Evolutionary conservation across 257 asterid genomes (phyloP).

Genomic region (Solanum stenotomum): DNA sequence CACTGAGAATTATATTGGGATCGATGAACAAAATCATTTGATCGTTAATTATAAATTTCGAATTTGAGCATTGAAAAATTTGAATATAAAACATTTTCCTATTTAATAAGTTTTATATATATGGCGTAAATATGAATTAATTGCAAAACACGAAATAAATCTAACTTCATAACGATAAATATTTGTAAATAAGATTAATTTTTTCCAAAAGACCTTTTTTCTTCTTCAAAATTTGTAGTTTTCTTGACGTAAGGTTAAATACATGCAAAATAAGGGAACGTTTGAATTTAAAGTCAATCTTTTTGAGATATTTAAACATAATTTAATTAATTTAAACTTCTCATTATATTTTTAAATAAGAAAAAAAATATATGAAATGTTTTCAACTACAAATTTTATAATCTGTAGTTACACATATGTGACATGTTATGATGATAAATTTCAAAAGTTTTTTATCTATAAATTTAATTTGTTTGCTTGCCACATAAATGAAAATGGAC

Average conservation of each 20-base stretch:
- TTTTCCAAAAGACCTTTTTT: too few relatives aligned
- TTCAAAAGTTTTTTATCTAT: background rate
- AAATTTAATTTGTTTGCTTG: background rate
- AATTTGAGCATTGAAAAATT: background rate
- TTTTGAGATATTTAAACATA: background rate
- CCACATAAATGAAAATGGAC: background rate
- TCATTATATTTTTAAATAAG: background rate
- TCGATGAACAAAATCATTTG: background rate
- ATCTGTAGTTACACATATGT: background rate
- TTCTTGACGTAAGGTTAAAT: too few relatives aligned
- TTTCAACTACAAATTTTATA: background rate
- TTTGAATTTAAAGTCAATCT: background rate
- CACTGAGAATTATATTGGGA: background rate
- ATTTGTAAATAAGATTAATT: background rate
- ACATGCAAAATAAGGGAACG: too few relatives aligned
- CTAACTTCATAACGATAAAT: background rate
- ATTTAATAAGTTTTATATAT: background rate
- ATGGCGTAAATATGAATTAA: fast-evolving
- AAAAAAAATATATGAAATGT: background rate
- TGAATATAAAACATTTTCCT: fast-evolving
- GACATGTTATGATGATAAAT: background rate
- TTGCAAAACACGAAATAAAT: background rate
- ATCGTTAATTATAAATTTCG: background rate
- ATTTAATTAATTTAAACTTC: background rate
- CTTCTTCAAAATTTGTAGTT: background rate